A percentile compares a stretch with the other conserved stretches of the same genome.
Evolutionary conservation across 164 flowering plant species (phyloP).

Genomic region (Echeveria elegans): DNA sequence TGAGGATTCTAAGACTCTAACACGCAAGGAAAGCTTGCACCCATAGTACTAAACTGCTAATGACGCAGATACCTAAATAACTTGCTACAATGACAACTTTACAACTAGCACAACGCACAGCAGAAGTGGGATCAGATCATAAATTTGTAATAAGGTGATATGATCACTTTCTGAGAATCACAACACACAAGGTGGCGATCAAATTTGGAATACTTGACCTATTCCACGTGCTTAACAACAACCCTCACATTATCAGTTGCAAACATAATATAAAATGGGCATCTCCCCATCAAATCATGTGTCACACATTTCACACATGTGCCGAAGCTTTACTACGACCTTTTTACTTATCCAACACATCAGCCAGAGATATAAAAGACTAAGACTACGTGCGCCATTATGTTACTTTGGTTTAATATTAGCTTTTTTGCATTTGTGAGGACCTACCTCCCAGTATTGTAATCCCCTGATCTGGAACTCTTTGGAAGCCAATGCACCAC

Average conservation of each 20-base stretch:
- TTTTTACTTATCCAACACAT: neutral
- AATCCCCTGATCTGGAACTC: conserved; percentile 29
- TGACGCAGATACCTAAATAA: neutral
- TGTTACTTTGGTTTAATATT: neutral
- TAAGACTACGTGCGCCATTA: neutral
- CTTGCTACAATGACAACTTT: neutral
- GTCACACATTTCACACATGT: neutral
- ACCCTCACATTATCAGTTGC: neutral
- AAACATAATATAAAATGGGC: neutral
- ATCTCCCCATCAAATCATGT: neutral
- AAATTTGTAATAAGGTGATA: neutral
- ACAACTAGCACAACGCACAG: neutral
- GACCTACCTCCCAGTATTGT: conserved; percentile 58
- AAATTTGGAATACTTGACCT: neutral
- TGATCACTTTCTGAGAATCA: neutral
- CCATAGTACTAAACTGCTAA: too few species aligned
- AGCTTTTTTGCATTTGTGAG: neutral
- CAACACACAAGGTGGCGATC: neutral
- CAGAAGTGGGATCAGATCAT: neutral
- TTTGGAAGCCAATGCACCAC: conserved; percentile 72
- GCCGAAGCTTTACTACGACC: neutral
- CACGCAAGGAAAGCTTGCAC: neutral
- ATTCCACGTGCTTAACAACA: neutral
- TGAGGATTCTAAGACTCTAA: neutral
- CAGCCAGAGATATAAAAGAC: neutral